Percentiles rank a stretch among this genome's conserved stretches.
Conservation (phyloP, 768 basidiomycete genomes). For the Amanita phalloides region DNA sequence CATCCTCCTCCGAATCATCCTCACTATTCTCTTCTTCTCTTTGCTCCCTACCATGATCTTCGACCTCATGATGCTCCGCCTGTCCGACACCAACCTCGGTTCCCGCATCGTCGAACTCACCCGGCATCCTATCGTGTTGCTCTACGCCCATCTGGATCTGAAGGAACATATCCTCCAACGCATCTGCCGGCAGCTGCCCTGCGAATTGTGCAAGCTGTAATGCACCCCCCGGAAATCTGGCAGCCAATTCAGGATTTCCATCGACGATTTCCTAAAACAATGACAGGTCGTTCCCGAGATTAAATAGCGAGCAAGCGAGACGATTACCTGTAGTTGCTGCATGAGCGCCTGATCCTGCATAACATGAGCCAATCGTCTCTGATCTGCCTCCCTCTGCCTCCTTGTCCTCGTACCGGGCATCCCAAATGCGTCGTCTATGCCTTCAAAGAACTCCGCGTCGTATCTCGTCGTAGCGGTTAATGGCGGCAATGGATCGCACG, state of each 20-base stretch:
- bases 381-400: constrained; percentile 35
- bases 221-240: constrained; percentile 56
- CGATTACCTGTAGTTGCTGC: constrained; percentile 41
- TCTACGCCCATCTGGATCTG: constrained; percentile 29
- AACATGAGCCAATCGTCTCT: constrained; percentile 40
- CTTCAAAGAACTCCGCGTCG: constrained; percentile 64
- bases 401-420: constrained; percentile 19
- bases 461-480: constrained; percentile 47
- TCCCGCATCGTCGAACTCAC: constrained; percentile 24
- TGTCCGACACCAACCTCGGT: constrained; percentile 9
- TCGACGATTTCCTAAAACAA: constrained; percentile 38
- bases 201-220: constrained; percentile 50
- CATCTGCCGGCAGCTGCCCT: constrained; percentile 43
- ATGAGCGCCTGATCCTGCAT: constrained; percentile 50
- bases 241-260: constrained; percentile 41
- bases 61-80: constrained; percentile 7
- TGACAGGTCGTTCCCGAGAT: background rate
- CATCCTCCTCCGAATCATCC: constrained; percentile 27
- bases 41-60: constrained; percentile 10
- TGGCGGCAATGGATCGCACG: constrained; percentile 87
- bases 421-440: constrained; percentile 39
- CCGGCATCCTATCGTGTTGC: constrained; percentile 34
- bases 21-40: constrained; percentile 12
- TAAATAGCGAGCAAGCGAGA: background rate
- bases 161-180: constrained; percentile 47